Percentiles rank a stretch among this genome's conserved stretches.
These are phyloP conservation scores for Colletotrichum destructivum DNA, from an alignment of 2,329 filamentous ascomycete genomes.

Conservation along the genomic window DNA sequence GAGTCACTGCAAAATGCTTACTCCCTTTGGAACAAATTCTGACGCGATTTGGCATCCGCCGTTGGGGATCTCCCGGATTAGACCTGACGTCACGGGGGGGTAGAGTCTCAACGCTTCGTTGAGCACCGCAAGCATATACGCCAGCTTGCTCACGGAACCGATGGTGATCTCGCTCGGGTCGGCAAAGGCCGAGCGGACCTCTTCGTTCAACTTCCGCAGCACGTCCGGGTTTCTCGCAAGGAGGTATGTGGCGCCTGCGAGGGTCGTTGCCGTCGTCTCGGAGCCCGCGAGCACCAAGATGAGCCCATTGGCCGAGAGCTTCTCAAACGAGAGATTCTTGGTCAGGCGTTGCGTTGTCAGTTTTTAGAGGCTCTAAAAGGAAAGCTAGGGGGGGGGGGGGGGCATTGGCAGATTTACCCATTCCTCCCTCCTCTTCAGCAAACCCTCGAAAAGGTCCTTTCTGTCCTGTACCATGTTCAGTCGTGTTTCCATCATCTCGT, in stretches of 20 bases:
- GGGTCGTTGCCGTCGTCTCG: conserved; percentile 62
- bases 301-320: conserved; percentile 40
- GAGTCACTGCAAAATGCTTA: conserved; percentile 43
- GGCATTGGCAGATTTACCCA: conserved; percentile 21
- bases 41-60: conserved; percentile 52
- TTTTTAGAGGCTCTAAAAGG: too few species aligned
- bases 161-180: conserved; percentile 56
- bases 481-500: conserved; percentile 21
- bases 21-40: conserved; percentile 51
- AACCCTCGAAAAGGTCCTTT: conserved; percentile 39
- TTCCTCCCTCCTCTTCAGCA: conserved; percentile 38
- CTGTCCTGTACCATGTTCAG: conserved; percentile 19
- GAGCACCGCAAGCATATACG: conserved; percentile 58
- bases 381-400: too few species aligned
- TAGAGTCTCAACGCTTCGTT: conserved; percentile 59
- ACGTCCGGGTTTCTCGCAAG: conserved; percentile 52
- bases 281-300: conserved; percentile 55
- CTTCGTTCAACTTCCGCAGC: conserved; percentile 51
- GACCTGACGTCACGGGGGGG: conserved; percentile 47
- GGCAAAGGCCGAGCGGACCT: conserved; percentile 57
- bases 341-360: neutral
- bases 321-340: conserved; percentile 21
- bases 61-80: conserved; percentile 48
- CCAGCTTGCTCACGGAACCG: conserved; percentile 48
- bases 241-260: conserved; percentile 58